A percentile compares a stretch with the other conserved stretches of the same genome.
Conservation (phyloP, 2,329 filamentous ascomycete genomes). For the Xylaria sp. region DNA sequence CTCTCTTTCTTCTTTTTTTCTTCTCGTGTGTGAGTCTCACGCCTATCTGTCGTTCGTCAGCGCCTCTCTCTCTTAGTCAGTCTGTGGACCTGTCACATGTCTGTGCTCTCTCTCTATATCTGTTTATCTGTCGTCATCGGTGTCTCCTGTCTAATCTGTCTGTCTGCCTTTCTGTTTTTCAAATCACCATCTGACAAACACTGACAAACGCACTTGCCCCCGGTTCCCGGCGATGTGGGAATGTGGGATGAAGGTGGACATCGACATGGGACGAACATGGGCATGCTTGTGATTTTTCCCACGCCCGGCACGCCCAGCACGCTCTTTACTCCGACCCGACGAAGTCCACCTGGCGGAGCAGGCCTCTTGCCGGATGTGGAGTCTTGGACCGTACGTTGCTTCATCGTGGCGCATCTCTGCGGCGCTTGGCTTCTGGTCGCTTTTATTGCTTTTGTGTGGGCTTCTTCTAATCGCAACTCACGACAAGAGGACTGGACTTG, state of each 20-base stretch:
- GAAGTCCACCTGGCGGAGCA: not conserved
- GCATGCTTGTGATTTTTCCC: not conserved
- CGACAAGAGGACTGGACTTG: not conserved
- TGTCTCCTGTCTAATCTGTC: too few relatives aligned
- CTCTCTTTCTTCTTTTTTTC: not conserved
- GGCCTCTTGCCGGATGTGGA: slow-evolving; percentile 25
- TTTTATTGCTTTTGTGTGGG: not conserved
- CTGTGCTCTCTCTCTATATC: too few relatives aligned
- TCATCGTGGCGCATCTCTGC: slow-evolving; percentile 5
- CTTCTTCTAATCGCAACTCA: too few relatives aligned
- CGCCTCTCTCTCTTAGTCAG: not conserved
- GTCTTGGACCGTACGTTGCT: slow-evolving; percentile 5
- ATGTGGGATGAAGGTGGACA: not conserved
- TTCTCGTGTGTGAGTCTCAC: not conserved
- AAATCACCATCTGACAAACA: not conserved
- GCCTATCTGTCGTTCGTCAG: not conserved
- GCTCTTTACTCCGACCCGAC: not conserved
- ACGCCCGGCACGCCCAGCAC: not conserved
- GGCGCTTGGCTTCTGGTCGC: not conserved
- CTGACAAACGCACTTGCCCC: not conserved
- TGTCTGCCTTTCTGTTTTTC: too few relatives aligned
- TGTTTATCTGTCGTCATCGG: too few relatives aligned
- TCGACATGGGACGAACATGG: not conserved
- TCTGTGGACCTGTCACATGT: too few relatives aligned
- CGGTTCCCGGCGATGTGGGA: not conserved